A percentile compares a stretch with the other conserved stretches of the same genome.
These are phyloP conservation scores for Lactarius sp. DNA, from an alignment of 768 basidiomycete genomes.

Conservation along the genomic window DNA sequence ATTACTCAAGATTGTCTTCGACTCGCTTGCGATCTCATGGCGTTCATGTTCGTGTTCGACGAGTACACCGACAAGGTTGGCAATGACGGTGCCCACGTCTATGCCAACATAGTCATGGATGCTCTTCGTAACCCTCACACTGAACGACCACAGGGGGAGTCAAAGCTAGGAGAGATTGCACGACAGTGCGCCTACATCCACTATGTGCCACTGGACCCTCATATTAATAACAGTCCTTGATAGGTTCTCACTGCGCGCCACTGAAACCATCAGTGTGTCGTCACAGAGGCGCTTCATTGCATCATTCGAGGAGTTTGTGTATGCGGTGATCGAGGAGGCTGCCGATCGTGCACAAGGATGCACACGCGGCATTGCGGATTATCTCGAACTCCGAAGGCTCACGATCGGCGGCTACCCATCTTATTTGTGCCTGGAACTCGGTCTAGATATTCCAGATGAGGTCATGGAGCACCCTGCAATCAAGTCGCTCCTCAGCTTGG, in stretches of 20 bases:
- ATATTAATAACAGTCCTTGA: not conserved
- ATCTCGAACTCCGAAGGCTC: slow-evolving; percentile 37
- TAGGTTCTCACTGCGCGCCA: not conserved
- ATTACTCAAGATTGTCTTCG: slow-evolving; percentile 24
- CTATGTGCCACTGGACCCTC: not conserved
- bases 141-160: slow-evolving; percentile 35
- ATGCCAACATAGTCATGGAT: slow-evolving; percentile 31
- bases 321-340: slow-evolving; percentile 39
- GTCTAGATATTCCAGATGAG: slow-evolving; percentile 38
- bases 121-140: slow-evolving; percentile 30
- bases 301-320: slow-evolving; percentile 34
- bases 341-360: slow-evolving; percentile 33
- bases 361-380: slow-evolving; percentile 39
- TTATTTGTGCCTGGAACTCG: slow-evolving; percentile 34
- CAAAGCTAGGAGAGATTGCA: slow-evolving; percentile 37
- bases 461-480: slow-evolving; percentile 30
- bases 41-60: slow-evolving; percentile 46
- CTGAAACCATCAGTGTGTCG: slow-evolving; percentile 28
- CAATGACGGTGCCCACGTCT: slow-evolving; percentile 30
- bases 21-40: slow-evolving; percentile 49
- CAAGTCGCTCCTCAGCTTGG: slow-evolving; percentile 31
- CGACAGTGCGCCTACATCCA: slow-evolving; percentile 32
- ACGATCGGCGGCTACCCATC: slow-evolving; percentile 40
- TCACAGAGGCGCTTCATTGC: slow-evolving; percentile 36
- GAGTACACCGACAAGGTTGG: slow-evolving; percentile 43